Base-by-base conservation (phyloP, 139 green algal genomes). In the Chlamydomonas sphaeroides region DNA sequence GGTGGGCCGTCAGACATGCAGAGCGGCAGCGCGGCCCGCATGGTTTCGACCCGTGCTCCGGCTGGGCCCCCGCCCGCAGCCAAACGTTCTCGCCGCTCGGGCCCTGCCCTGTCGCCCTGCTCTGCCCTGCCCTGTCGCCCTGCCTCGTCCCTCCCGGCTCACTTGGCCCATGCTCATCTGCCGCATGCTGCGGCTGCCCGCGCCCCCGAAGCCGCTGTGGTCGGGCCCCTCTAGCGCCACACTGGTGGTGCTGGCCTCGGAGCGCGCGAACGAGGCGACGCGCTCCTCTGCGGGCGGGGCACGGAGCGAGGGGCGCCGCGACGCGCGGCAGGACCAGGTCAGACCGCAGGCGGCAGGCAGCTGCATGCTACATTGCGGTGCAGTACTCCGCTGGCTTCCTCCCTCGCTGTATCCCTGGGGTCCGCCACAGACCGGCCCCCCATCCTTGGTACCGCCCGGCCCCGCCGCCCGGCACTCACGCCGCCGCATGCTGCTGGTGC, bases 191-290 rank as follows among this genome's bases (percentile, higher is more conserved):
- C 38, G 51, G 20, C 51, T 17, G 20, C 51, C 51, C 17, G 5
- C 20, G 20, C 20, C 17, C 5, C 56, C 56, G 3, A 35, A n/a
- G 2, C 35, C 7, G 59, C 41, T 63, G n/a, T 10, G 10, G 32
- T 41, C 61, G 5, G 62, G 75, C 30, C 32, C 75, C 75, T 72
- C 75, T 35, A 82, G 30, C 23, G 25, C 20, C n/a, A 17, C 21
- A 21, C 75, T 82, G 32, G 53, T 7, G 39, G 10, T 42, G 63
- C 75, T 82, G 1, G 75, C 41, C 42, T 82, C 75, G 17, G 75
- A 73, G 7, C 75, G 75, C 23, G 30, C 21, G 26, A 65, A 51
- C 14, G 75, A 82, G 11, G 32, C 32, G n/a, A 41, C 32, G 32
- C 61, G 45, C n/a, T n/a, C n/a, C n/a, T n/a, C n/a, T n/a, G n/a